Base-by-base conservation (phyloP, 768 basidiomycete species). In the Epithele typhae region DNA sequence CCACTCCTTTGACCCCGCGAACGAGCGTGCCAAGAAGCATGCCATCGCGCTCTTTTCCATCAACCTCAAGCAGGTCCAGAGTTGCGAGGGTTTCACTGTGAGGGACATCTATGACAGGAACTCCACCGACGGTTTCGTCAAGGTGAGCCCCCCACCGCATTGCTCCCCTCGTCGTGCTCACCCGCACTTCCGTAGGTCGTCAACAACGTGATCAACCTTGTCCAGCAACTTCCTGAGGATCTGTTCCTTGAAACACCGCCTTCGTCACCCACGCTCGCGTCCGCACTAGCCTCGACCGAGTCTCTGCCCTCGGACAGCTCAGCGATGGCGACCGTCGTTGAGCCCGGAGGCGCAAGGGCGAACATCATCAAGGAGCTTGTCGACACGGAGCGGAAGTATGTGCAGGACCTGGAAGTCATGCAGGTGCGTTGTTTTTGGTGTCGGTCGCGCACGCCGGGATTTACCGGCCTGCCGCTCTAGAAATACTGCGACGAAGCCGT, bases 371-470 rank as follows among this genome's bases (percentile, higher is more conserved):
- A 79, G 59, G 96, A 99, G 68, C 81, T 97, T 56, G 79, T 98
- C 39, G 88, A 91, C 65, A 97, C 92, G 0, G 96, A 99, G 66
- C 83, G 91, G 56, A 92, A 92, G 69, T 98, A 92, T 64, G 95
- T 98, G 5, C 87, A 91, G 66, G 96, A 98, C 68, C 73, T 99
- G 53, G 93, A 96, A 65, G 83, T 92, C 59, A 88, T 98, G 77
- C 93, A 95, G 79, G 93, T 92, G 55, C 59, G 83, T 44, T 32
- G 58, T 39, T 43, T 51, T 6, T 15, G 43, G 22, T 50, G 41
- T 14, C 51, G 37, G 18, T 46, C 45, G 40, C 18, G 32, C 22
- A 32, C 18, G 4, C 19, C 36, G 45, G 37, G n/a, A 15, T 7
- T 24, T 37, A 10, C 42, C 49, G 54, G 59, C 36, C 49, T 40